These are phyloP conservation scores for Pseudogymnoascus destructans DNA, from an alignment of 2,329 filamentous ascomycete species.

Conservation along the genomic window DNA sequence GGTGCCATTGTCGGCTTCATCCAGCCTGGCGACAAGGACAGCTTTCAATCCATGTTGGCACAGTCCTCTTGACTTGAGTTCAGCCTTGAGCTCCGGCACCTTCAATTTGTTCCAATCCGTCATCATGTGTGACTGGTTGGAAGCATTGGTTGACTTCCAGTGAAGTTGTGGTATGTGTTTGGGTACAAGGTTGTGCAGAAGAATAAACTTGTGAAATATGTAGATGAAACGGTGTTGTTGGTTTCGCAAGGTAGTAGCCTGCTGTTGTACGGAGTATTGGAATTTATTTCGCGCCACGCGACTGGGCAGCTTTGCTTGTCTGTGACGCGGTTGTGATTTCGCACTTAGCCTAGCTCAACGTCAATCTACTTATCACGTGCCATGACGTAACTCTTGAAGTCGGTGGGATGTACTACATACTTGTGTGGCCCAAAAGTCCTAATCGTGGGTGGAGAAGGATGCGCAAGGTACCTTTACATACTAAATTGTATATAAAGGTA, in stretches of 20 bases:
- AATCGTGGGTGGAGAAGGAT: no score
- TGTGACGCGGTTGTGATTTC: conserved; percentile 4
- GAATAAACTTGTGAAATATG: not conserved
- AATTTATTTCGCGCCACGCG: conserved; percentile 7
- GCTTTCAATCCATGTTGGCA: conserved; percentile 57
- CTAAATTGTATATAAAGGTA: no score
- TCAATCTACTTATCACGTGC: not conserved
- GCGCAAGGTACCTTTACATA: no score
- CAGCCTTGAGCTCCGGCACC: conserved; percentile 61
- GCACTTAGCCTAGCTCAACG: not conserved
- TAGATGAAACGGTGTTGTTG: not conserved
- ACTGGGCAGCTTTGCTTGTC: conserved; percentile 5
- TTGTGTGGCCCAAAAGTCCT: no score
- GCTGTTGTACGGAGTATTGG: not conserved
- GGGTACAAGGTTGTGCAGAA: not conserved
- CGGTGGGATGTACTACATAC: not conserved
- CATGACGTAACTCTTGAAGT: not conserved
- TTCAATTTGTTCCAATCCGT: conserved; percentile 47
- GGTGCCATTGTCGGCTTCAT: conserved; percentile 30
- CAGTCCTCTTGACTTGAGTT: conserved; percentile 61
- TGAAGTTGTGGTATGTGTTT: not conserved
- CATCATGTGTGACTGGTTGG: conserved; percentile 27
- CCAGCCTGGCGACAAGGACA: conserved; percentile 54
- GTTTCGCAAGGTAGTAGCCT: conserved; percentile 6
- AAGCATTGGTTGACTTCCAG: not conserved